Conservation (phyloP, 2,329 filamentous ascomycete genomes). For the Ophiostoma sp. region DNA sequence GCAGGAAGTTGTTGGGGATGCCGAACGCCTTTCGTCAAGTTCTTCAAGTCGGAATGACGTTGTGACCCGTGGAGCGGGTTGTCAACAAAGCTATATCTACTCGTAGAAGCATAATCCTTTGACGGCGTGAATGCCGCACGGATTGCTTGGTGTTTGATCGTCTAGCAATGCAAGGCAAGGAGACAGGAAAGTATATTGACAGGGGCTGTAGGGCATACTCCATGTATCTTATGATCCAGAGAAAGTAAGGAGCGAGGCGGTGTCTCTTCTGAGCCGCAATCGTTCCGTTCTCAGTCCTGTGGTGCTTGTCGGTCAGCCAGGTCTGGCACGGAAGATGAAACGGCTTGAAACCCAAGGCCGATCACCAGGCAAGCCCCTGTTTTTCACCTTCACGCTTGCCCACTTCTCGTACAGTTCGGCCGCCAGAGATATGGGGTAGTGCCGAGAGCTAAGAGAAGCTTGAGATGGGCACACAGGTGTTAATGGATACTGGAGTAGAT, state of each 20-base stretch:
- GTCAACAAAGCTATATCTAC: background rate
- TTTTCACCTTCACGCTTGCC: background rate
- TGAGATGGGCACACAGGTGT: background rate
- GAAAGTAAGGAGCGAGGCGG: too few species aligned
- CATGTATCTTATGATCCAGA: too few species aligned
- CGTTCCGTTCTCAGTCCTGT: background rate
- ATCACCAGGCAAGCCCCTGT: conserved; percentile 14
- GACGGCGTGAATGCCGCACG: background rate
- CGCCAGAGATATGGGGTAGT: background rate
- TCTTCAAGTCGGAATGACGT: background rate
- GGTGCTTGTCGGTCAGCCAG: background rate
- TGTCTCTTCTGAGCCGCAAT: too few species aligned
- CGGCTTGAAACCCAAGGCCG: conserved; percentile 22
- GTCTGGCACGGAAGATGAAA: conserved; percentile 20
- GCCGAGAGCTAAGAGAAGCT: conserved; percentile 4
- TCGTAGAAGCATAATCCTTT: background rate
- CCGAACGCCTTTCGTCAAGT: background rate
- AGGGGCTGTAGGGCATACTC: background rate
- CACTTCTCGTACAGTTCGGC: background rate
- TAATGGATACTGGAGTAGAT: too few species aligned
- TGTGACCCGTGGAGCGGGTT: background rate
- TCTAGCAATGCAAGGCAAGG: conserved; percentile 9
- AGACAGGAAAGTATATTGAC: background rate
- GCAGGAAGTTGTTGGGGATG: background rate
- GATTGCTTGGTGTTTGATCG: conserved; percentile 20